Evolutionary conservation across 805 yeast genomes (phyloP), one percentile per base, ranked within the genome.

Genomic region (Kodamaea neixiangensis): DNA sequence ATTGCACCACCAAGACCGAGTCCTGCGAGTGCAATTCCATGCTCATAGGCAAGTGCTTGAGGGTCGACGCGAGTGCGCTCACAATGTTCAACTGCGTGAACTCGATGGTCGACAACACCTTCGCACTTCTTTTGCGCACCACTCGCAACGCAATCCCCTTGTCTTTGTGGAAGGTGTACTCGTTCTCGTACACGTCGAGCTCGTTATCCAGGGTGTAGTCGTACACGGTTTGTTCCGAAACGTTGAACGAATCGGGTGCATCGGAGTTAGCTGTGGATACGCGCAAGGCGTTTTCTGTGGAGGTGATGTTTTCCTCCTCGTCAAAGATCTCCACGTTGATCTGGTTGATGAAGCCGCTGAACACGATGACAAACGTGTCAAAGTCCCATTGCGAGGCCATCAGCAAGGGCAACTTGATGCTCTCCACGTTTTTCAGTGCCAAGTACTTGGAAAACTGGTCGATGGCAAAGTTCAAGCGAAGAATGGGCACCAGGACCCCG

Each of bases 11-110:
- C 14, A 57, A 58, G 5, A 63, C 48, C 11, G 35, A 60, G 56
- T 61, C 77, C 48, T 25, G 66, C 14, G 22, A 64, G 41, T 7
- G 64, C 52, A 51, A 68, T 55, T 20, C 76, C 67, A 49, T 76
- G 68, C 51, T 66, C 55, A 49, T 69, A 1, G 82, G 75, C 62
- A 80, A 66, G 37, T 74, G 76, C 56, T 77, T 81, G 42, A 79
- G 54, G 18, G 78, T 68, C 1, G 86, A 72, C 2, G 87, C 81
- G 31, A 78, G 66, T 5, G 82, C 72, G 54, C 85, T 77, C 3
- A 81, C 77, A 38, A 82, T 62, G 54, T 80, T 79, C 51, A 76
- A 68, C 50, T 82, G 85, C 3, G 81, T 75, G 57, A 77, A 82
- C 10, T 53, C 59, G 3, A 59, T 53, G 29, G 59, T 48, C 1